Evolutionary conservation across 768 basidiomycete genomes (phyloP).

Genomic region (Leccinellum rugosiceps): DNA sequence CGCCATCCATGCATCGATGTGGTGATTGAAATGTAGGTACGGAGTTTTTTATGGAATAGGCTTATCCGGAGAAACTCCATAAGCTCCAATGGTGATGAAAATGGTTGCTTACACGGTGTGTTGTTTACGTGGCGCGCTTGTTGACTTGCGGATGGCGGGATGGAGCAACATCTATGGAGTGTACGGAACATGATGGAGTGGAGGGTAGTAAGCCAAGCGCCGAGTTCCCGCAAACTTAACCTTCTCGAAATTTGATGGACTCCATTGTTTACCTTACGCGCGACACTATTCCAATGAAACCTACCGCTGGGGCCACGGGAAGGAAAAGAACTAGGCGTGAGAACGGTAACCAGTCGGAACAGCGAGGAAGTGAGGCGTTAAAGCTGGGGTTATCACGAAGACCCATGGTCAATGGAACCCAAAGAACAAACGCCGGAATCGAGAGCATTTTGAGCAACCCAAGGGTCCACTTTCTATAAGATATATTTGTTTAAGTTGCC

Average conservation of each 20-base stretch:
- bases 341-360: not conserved
- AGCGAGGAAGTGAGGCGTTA: not conserved
- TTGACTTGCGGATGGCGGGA: not conserved
- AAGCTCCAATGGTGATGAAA: slow-evolving; percentile 1
- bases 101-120: not conserved
- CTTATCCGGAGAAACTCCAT: not conserved
- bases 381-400: not conserved
- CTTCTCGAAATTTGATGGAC: not conserved
- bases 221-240: slow-evolving; percentile 1
- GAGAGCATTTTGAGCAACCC: not conserved
- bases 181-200: not conserved
- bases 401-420: not conserved
- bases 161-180: not conserved
- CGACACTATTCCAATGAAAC: not conserved
- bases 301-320: not conserved
- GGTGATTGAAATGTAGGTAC: not conserved
- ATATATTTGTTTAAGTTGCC: not conserved
- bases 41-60: not conserved
- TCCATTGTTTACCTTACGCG: not conserved
- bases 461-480: not conserved
- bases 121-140: not conserved
- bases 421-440: not conserved
- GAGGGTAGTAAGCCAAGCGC: not conserved
- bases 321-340: not conserved
- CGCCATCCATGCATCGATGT: not conserved